Base-by-base conservation (phyloP, 495 filamentous ascomycete species). In the Xylaria venustula region DNA sequence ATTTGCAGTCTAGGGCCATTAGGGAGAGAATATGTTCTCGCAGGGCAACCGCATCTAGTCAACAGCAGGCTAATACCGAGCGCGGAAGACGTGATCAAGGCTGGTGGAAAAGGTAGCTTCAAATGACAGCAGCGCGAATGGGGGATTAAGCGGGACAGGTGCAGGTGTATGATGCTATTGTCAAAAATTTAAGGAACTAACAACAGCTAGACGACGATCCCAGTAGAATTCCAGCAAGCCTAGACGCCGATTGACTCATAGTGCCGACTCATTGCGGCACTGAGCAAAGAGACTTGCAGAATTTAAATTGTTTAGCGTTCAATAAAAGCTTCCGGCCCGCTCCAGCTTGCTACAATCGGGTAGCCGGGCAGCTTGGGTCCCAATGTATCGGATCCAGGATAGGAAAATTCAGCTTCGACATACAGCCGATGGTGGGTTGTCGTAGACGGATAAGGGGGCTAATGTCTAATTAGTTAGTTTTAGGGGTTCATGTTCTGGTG, bases 361-460 rank as follows among this genome's bases (percentile, higher is more conserved):
- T 15, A 30, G 53, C 37, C 51, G 28, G 42, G 51, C 17, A 15
- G 30, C 30, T 14, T 42, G n/a, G 40, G n/a, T 55, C 20, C 53
- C 53, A 55, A 55, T 55, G 53, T 44, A 55, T 34, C 53, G 53
- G 53, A 44, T 55, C 53, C 53, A 34, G 15, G 14, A 55, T 30
- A 55, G 53, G 53, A 44, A 55, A 45, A 17, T 26, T 55, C 40
- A 44, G 37, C 40, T 55, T 2, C 20, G 53, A 44, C 53, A 26
- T 55, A 36, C 53, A 45, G 52, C 30, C 22, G 12, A 14, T 44
- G 25, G 44, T 37, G 40, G n/a, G 9, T 44, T 26, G 28, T 37
- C 22, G 44, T 41, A 25, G n/a, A 34, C 20, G 51, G 51, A 15
- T 12, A 40, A 20, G 26, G 48, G n/a, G n/a, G n/a, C n/a, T n/a